Percentiles rank a stretch among this genome's conserved stretches.
These are phyloP conservation scores for Aspergillus latus DNA, from an alignment of 2,329 filamentous ascomycete genomes.

Conservation along the genomic window DNA sequence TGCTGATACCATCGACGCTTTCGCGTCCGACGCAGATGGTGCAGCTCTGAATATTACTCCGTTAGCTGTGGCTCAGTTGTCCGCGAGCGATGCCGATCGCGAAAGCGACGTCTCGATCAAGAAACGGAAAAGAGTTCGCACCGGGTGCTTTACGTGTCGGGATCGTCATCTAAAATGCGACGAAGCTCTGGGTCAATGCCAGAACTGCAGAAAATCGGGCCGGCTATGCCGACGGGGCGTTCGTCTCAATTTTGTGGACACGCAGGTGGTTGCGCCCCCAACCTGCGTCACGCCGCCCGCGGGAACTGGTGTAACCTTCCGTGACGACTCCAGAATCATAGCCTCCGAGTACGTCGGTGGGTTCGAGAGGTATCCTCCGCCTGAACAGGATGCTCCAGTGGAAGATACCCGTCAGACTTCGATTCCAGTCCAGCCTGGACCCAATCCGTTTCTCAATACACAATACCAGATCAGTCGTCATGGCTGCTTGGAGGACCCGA, in stretches of 20 bases:
- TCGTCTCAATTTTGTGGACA: conserved; percentile 88
- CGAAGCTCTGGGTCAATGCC: conserved; percentile 64
- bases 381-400: conserved; percentile 43
- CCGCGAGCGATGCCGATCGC: conserved; percentile 20
- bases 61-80: not conserved
- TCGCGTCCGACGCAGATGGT: conserved; percentile 1
- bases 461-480: conserved; percentile 47
- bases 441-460: conserved; percentile 33
- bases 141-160: conserved; percentile 85
- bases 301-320: conserved; percentile 74
- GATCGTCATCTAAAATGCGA: conserved; percentile 91
- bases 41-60: not conserved
- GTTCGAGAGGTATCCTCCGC: conserved; percentile 66
- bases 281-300: conserved; percentile 57
- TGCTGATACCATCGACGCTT: not conserved
- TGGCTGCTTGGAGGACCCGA: conserved; percentile 68
- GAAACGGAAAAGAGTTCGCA: conserved; percentile 83
- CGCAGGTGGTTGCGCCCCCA: conserved; percentile 68
- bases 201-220: conserved; percentile 87
- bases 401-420: conserved; percentile 30
- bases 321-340: conserved; percentile 85
- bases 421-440: conserved; percentile 30
- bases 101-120: conserved; percentile 28
- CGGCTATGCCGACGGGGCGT: conserved; percentile 82
- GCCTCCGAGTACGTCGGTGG: conserved; percentile 88